Conservation (phyloP, 2,329 filamentous ascomycete genomes). For the Zymoseptoria crescenta region DNA sequence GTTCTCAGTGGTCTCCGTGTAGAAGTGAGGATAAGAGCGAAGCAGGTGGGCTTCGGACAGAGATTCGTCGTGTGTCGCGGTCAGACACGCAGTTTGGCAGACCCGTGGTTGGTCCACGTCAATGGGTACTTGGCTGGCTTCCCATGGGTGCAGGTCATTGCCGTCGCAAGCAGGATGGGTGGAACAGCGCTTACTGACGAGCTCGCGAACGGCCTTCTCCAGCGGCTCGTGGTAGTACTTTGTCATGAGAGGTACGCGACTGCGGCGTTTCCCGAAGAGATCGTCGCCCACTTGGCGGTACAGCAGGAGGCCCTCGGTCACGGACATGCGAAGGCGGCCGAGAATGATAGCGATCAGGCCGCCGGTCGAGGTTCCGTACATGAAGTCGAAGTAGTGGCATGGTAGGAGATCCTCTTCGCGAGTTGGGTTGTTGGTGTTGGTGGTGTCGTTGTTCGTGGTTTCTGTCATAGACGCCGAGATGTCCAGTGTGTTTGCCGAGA, state of each 20-base stretch:
- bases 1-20: conserved; percentile 32
- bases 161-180: conserved; percentile 37
- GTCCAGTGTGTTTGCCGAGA: not conserved
- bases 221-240: conserved; percentile 44
- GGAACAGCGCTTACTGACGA: conserved; percentile 39
- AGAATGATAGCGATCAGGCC: conserved; percentile 46
- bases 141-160: conserved; percentile 40
- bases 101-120: conserved; percentile 27
- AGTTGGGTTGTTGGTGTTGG: conserved; percentile 25
- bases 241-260: conserved; percentile 39
- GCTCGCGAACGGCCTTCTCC: conserved; percentile 40
- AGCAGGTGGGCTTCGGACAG: conserved; percentile 43
- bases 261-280: conserved; percentile 40
- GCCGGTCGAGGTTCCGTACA: conserved; percentile 47
- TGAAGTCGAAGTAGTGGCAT: conserved; percentile 48
- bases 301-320: conserved; percentile 40
- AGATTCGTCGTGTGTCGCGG: conserved; percentile 41
- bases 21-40: conserved; percentile 42
- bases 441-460: conserved; percentile 12
- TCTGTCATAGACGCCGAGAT: conserved; percentile 12
- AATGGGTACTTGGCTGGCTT: conserved; percentile 18
- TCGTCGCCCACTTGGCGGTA: conserved; percentile 42
- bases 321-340: conserved; percentile 42
- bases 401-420: conserved; percentile 39
- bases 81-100: conserved; percentile 39